phyloP scores from a whole-genome alignment of 1,284 basidiomycete species.

The Pascua sp. region DNA sequence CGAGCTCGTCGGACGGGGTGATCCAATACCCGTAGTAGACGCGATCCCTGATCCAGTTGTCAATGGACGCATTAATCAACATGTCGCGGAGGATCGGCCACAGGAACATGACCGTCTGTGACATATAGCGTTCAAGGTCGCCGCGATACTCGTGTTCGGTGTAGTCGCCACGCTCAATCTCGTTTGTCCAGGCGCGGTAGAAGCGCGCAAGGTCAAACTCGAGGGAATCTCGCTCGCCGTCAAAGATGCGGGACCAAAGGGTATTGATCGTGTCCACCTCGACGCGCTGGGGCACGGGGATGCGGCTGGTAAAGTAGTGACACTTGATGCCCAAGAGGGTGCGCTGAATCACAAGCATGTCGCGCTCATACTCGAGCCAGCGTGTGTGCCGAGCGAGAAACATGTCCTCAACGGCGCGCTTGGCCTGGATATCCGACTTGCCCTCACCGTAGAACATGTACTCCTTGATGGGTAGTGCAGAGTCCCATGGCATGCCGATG shows the following conservation, averaged over 20 bases:
- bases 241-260: not conserved
- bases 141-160: conserved; percentile 1
- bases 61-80: conserved; percentile 17
- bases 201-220: not conserved
- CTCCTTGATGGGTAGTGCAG: conserved; percentile 1
- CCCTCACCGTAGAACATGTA: conserved; percentile 13
- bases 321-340: not conserved
- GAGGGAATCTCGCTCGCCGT: conserved; percentile 1
- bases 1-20: conserved; percentile 30
- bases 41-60: conserved; percentile 23
- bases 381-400: conserved; percentile 27
- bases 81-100: conserved; percentile 10
- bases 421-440: conserved; percentile 9
- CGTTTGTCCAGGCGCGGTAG: conserved; percentile 1
- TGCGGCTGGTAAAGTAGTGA: not conserved
- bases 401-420: conserved; percentile 22
- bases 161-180: conserved; percentile 10
- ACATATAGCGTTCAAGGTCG: not conserved
- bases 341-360: conserved; percentile 18
- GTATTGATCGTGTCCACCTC: not conserved
- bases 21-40: conserved; percentile 32
- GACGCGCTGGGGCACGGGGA: not conserved
- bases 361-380: conserved; percentile 18
- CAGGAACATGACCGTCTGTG: not conserved
- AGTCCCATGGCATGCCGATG: not conserved